A percentile compares a stretch with the other conserved stretches of the same genome.
Evolutionary conservation across 108 stramenopile species (phyloP).

Genomic region (Cyclotella kingstonii): DNA sequence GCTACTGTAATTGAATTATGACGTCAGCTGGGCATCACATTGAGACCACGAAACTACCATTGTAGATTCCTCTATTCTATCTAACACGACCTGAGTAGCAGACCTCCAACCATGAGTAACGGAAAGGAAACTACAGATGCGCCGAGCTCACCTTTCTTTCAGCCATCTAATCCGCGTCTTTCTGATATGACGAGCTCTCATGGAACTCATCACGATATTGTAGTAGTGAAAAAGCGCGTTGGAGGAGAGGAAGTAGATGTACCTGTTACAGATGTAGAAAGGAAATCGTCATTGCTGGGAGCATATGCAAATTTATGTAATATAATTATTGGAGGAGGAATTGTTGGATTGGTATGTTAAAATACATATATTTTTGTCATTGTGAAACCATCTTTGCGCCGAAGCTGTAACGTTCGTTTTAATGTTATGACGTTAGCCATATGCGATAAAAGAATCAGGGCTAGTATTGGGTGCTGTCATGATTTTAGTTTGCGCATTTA

Average conservation of each 20-base stretch:
- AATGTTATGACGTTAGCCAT: slow-evolving; percentile 24
- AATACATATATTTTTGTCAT: not conserved
- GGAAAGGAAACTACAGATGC: no score
- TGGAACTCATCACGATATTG: slow-evolving; percentile 7
- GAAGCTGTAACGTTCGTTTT: not conserved
- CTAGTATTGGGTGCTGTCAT: slow-evolving; percentile 30
- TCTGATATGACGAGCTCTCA: slow-evolving; percentile 11
- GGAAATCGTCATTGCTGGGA: slow-evolving; percentile 66
- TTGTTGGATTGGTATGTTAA: slow-evolving; percentile 68
- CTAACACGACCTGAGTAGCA: no score
- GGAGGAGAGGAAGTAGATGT: slow-evolving; percentile 4
- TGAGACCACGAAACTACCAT: no score
- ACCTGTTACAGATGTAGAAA: slow-evolving; percentile 37
- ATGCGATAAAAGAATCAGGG: slow-evolving; percentile 44
- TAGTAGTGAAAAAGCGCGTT: slow-evolving; percentile 8
- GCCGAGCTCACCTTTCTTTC: slow-evolving; percentile 16
- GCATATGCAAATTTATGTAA: slow-evolving; percentile 76
- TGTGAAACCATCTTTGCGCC: not conserved
- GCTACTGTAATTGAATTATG: no score
- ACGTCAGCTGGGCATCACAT: no score
- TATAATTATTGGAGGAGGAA: slow-evolving; percentile 84
- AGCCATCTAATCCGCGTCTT: slow-evolving; percentile 17
- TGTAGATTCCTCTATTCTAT: no score
- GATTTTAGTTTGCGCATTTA: slow-evolving; percentile 28
- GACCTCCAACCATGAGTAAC: no score